Base-by-base conservation (phyloP, 306 rosid species). In the Quercus wislizeni region DNA sequence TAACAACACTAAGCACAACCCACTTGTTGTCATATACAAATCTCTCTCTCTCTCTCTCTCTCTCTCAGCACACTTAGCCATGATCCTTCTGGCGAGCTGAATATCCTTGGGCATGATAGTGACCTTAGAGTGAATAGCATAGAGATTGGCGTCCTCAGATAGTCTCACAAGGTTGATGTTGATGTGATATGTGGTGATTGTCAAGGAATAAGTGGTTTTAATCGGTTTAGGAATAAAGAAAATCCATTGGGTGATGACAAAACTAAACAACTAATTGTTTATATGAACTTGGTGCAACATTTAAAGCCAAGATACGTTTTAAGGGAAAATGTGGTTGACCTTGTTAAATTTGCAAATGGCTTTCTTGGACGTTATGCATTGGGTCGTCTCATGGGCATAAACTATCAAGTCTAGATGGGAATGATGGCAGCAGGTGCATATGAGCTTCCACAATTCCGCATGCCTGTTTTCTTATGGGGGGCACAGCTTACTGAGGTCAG, bases 281-380 rank as follows among this genome's bases (percentile, higher is more conserved):
- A 41, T 8, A 0, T 41, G 3, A 41, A 2, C 11, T 41, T 41
- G 11, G 11, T 41, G 46, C 0, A 41, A 41, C 11, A 2, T 41
- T 41, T 8, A 0, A 41, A 41, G 46, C 0, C 3, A 41, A 41
- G 11, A 41, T 41, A 41, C 7, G 46, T 41, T 7, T 38, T 92
- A 78, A 94, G 92, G 97, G 97, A 91, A 86, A 91, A 94, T 76
- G 97, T 92, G 75, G 87, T 85, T 27, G 99, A 94, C 87, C 88
- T 94, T 69, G 81, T 92, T 80, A 94, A 70, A 80, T 88, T 94
- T 79, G 88, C 88, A 63, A 88, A 90, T 76, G 97, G 84, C 59
- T 94, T 94, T 62, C 92, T 94, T 64, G 99, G 93, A 85, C 86
- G 92, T 82, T 94, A 94, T 80, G 97, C 97, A 62, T 76, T 94